Percentiles rank a stretch among this genome's conserved stretches.
Evolutionary conservation across 2,329 filamentous ascomycete species (phyloP).

Genomic region (Penicillium hordei): DNA sequence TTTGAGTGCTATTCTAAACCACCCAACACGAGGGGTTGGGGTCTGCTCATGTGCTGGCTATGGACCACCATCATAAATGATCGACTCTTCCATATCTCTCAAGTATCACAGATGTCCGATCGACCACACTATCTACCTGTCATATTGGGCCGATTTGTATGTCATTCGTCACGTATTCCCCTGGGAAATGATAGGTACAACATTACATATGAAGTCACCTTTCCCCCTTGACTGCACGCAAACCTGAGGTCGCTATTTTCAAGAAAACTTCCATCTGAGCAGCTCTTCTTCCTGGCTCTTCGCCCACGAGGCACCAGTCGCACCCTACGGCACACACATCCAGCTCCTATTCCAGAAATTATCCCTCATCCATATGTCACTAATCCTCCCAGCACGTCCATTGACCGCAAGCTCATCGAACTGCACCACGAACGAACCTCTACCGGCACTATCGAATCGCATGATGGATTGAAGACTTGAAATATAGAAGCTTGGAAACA

Average conservation of each 20-base stretch:
- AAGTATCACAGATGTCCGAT: background rate
- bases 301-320: background rate
- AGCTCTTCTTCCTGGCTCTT: background rate
- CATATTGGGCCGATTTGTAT: background rate
- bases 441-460: background rate
- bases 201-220: background rate
- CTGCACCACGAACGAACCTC: background rate
- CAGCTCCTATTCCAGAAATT: background rate
- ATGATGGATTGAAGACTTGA: background rate
- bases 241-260: background rate
- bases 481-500: background rate
- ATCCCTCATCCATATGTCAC: background rate
- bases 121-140: background rate
- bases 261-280: background rate
- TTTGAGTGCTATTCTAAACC: background rate
- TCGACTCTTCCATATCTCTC: background rate
- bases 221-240: background rate
- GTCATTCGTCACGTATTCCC: background rate
- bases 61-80: background rate
- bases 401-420: background rate
- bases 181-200: background rate
- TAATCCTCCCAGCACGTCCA: background rate
- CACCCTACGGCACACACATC: background rate
- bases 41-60: background rate
- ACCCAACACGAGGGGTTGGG: background rate